Evolutionary conservation across 2,329 filamentous ascomycete species (phyloP), one percentile per base, ranked within the genome.

Genomic region (Eutypella sp.): DNA sequence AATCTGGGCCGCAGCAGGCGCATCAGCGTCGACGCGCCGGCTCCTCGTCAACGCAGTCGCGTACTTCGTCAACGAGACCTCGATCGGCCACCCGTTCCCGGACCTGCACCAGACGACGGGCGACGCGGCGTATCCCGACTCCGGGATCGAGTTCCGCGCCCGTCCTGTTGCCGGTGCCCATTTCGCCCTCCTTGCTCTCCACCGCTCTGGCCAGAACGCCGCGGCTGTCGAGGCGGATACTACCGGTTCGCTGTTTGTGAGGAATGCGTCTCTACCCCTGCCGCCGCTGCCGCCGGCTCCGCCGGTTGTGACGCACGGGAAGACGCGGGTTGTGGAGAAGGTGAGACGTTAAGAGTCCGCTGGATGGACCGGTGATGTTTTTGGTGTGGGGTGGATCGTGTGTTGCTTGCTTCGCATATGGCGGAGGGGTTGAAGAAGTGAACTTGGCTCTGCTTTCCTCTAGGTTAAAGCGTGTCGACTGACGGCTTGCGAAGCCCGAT

Each of bases 111-210:
- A 81, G 46, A 85, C 82, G 0, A 79, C 86, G 53, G 80, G 74
- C 2, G 65, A 72, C 19, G 84, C 84, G 2, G 78, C 52, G 7
- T 64, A 59, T 29, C 59, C 58, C 2, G n/a, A n/a, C n/a, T 56
- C 82, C 76, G 40, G 47, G 0, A 74, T 77, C 8, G 73, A 73
- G 42, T 89, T 89, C 67, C 82, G 80, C 56, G 84, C 84, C 1
- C 66, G 85, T n/a, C 85, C 85, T 1, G 85, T 87, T 3, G 76
- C 83, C n/a, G 85, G 85, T 4, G 84, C 81, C 2, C 83, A 87
- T 65, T 89, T 85, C 69, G 80, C 84, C 2, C 79, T 85, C 53
- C 67, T 89, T 61, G 77, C 83, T 20, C 65, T 88, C 13, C 45
- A 42, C 9, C 46, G 47, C 39, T 58, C 56, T 2, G 59, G 59